Evolutionary conservation across 73 alveolate genomes (phyloP).

Genomic region (Paramecium primaurelia): DNA sequence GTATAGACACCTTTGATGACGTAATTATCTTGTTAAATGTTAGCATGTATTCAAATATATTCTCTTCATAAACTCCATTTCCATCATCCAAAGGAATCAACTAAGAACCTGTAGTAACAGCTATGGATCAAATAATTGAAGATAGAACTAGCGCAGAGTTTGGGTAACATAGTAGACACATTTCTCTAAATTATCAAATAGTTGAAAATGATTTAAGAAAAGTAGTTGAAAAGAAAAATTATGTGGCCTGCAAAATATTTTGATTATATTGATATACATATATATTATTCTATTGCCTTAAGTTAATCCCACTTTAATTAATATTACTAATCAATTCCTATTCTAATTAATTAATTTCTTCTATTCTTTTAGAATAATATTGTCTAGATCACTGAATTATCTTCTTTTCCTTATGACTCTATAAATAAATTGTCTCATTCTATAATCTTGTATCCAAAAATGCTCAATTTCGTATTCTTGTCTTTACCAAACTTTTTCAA

Average conservation of each 20-base stretch:
- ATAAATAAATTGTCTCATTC: neutral
- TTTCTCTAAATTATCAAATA: neutral
- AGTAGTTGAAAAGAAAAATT: neutral
- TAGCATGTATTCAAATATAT: neutral
- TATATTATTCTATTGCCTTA: neutral
- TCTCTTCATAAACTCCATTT: neutral
- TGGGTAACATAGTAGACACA: neutral
- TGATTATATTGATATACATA: neutral
- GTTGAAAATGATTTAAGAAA: neutral
- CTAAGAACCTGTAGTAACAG: neutral
- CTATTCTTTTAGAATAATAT: neutral
- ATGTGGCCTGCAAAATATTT: neutral
- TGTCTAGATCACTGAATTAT: neutral
- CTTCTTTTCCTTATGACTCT: neutral
- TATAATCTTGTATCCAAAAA: neutral
- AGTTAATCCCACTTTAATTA: neutral
- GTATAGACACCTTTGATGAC: neutral
- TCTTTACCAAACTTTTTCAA: too few species aligned
- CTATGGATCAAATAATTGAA: neutral
- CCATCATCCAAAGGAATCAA: neutral
- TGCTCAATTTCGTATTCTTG: too few species aligned
- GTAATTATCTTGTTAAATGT: neutral
- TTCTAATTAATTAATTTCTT: neutral
- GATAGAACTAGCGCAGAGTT: slow-evolving; percentile 9
- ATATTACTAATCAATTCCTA: neutral